Conservation (phyloP, 495 filamentous ascomycete genomes). For the Gamarada debralockiae region DNA sequence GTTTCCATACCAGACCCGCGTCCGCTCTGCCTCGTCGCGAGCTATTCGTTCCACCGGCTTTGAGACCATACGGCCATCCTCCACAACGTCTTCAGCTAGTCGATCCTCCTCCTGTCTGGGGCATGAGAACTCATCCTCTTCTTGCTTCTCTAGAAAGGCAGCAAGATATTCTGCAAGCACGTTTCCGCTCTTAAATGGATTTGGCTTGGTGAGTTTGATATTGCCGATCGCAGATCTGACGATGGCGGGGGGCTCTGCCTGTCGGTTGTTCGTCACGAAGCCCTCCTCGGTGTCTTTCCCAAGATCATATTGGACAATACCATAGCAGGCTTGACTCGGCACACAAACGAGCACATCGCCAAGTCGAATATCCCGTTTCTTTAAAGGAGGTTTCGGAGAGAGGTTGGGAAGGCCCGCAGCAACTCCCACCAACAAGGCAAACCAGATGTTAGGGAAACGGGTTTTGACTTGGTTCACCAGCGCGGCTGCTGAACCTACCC, state of each 20-base stretch:
- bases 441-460: constrained; percentile 32
- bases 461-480: constrained; percentile 35
- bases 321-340: constrained; percentile 14
- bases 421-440: constrained; percentile 29
- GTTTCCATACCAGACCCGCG: constrained; percentile 27
- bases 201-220: not conserved
- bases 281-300: constrained; percentile 21
- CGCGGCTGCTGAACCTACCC: constrained; percentile 33
- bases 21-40: constrained; percentile 19
- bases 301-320: constrained; percentile 28
- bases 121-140: not conserved
- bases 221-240: not conserved
- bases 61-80: not conserved
- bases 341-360: constrained; percentile 35
- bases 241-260: not conserved
- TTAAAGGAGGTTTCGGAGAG: constrained; percentile 18
- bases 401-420: constrained; percentile 27
- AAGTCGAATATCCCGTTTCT: constrained; percentile 34
- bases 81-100: constrained; percentile 6
- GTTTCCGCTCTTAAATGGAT: not conserved
- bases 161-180: not conserved
- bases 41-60: not conserved
- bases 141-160: not conserved
- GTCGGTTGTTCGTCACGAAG: not conserved
- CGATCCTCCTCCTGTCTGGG: constrained; percentile 12